Evolutionary conservation across 352 stramenopile genomes (phyloP).

Genomic region (Phytophthora megakarya): DNA sequence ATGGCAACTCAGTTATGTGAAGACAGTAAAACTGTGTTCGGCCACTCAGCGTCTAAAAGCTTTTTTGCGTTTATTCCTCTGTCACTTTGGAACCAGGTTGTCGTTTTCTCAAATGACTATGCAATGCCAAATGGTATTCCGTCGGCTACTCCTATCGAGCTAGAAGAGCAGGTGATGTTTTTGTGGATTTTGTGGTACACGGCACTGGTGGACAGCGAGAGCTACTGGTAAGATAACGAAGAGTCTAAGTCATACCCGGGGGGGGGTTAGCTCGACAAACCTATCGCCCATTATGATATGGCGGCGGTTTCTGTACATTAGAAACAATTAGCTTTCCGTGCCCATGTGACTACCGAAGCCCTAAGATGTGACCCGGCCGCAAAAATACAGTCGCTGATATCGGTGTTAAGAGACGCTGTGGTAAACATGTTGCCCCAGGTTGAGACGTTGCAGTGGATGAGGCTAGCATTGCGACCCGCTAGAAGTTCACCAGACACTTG

Average conservation of each 20-base stretch:
- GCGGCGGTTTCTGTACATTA: constrained; percentile 7
- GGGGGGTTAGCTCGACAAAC: not conserved
- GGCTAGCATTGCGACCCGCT: not conserved
- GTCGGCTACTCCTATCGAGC: not conserved
- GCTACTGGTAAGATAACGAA: constrained; percentile 12
- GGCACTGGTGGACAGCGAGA: constrained; percentile 6
- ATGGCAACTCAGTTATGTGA: not conserved
- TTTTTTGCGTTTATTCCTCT: too few species aligned
- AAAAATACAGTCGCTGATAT: constrained; percentile 16
- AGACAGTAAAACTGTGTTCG: not conserved
- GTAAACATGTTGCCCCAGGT: constrained; percentile 9
- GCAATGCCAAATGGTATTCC: not conserved
- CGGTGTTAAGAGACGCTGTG: constrained; percentile 17
- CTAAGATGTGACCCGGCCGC: constrained; percentile 7
- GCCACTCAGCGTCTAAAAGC: too few species aligned
- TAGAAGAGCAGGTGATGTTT: constrained; percentile 1
- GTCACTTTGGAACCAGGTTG: not conserved
- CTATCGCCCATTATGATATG: not conserved
- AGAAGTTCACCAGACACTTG: too few species aligned
- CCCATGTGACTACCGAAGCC: not conserved
- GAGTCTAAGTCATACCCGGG: too few species aligned
- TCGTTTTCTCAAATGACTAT: constrained; percentile 2
- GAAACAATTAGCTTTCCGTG: constrained; percentile 5
- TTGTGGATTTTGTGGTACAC: constrained; percentile 11
- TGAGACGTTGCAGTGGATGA: constrained; percentile 2